Percentiles rank a stretch among this genome's conserved stretches.
phyloP scores from a whole-genome alignment of 257 asterid species.

The Nicotiana otophora region DNA sequence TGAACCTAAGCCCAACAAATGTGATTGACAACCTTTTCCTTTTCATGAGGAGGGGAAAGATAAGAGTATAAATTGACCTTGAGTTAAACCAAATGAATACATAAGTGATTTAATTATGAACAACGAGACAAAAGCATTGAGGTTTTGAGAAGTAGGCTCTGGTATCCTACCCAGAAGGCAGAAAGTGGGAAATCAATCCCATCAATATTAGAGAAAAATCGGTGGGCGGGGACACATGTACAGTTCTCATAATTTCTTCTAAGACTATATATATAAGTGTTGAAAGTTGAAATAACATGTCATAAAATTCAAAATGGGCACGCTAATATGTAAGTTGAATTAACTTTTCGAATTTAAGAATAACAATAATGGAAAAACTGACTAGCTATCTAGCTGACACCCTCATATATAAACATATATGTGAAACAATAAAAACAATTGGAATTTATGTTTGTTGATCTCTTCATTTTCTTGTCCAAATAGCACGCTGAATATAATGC shows the following conservation, averaged over 20 bases:
- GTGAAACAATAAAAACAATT: neutral
- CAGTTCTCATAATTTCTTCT: constrained; percentile 5
- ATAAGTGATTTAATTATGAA: neutral
- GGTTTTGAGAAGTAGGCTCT: neutral
- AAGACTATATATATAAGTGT: neutral
- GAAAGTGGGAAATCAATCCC: constrained; percentile 3
- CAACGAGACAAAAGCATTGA: neutral
- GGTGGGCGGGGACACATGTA: neutral
- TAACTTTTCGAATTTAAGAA: neutral
- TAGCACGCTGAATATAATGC: neutral
- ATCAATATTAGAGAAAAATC: neutral
- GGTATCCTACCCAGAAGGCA: constrained; percentile 6
- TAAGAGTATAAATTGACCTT: neutral
- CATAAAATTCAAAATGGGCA: neutral
- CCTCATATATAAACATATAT: no score
- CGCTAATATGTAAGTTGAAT: neutral
- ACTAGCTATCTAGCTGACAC: neutral
- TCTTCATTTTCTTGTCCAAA: neutral
- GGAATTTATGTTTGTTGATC: neutral
- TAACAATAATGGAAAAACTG: neutral
- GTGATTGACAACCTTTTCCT: neutral
- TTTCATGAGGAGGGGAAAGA: neutral
- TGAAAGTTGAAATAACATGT: neutral
- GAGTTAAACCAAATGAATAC: neutral
- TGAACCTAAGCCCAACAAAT: neutral